These are phyloP conservation scores for Phlyctochytrium planicorne DNA, from an alignment of 192 early-diverging fungal species.

Conservation along the genomic window DNA sequence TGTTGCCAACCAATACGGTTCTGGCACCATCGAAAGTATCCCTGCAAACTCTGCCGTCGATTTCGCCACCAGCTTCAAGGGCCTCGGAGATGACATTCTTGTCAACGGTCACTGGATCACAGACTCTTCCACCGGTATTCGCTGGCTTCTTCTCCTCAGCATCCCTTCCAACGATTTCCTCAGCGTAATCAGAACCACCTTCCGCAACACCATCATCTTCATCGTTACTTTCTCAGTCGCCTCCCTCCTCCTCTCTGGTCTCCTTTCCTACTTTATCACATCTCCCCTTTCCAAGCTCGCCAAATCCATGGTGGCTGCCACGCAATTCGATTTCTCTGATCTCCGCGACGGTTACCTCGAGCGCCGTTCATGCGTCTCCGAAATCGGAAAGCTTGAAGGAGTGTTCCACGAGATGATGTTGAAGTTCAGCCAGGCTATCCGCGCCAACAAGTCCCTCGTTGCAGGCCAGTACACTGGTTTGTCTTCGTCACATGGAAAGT, in stretches of 20 bases:
- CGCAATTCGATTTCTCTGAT: slow-evolving; percentile 1
- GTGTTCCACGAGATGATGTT: slow-evolving; percentile 8
- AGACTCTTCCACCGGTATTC: not conserved
- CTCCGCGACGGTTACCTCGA: slow-evolving; percentile 3
- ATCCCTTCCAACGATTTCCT: slow-evolving; percentile 9
- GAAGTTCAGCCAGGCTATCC: not conserved
- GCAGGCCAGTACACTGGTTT: not conserved
- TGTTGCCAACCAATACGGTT: not conserved
- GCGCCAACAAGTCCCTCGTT: not conserved
- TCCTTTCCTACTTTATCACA: slow-evolving; percentile 1
- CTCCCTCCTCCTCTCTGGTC: not conserved
- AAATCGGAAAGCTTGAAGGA: slow-evolving; percentile 3
- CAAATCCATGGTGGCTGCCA: not conserved
- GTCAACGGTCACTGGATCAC: slow-evolving; percentile 8
- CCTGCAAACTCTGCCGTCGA: not conserved
- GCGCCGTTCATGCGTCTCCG: not conserved
- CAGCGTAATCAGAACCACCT: not conserved
- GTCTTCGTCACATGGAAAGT: not conserved
- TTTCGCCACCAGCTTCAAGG: not conserved
- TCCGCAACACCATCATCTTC: slow-evolving; percentile 1
- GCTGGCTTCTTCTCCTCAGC: slow-evolving; percentile 6
- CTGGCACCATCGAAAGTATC: not conserved
- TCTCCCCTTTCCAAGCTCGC: not conserved
- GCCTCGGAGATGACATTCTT: not conserved
- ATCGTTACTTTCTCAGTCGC: not conserved